Base-by-base conservation (phyloP, 75 land plant species). In the Larix kaempferi region DNA sequence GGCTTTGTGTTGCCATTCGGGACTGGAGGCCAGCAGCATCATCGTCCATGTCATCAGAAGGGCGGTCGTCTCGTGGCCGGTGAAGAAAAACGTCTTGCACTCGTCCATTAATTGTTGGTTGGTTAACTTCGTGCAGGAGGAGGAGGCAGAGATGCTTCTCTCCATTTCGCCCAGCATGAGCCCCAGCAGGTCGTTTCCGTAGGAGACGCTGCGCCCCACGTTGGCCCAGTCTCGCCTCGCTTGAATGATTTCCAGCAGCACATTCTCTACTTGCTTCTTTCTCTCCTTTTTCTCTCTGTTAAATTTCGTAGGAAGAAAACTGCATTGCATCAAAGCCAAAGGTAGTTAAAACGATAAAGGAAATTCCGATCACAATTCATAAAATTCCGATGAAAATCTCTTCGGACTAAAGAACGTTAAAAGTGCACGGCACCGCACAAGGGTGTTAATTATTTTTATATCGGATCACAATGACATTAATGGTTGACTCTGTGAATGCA, bases 71-170 rank as follows among this genome's bases (percentile, higher is more conserved):
- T 95, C 99, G 54, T 98, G 99, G 3, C 99, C 99, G 21, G 95
- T 89, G 71, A 98, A 94, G 83, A 89, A 98, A 84, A 98, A 88
- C 26, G 98, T 95, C 83, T 92, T 94, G 87, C 94, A 94, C 61
- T 92, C 92, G 65, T 96, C 99, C 85, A 96, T 91, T 10, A 96
- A 76, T 58, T 86, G 58, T 75, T 90, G 85, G 13, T 71, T 86
- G 65, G 59, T 82, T n/a, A 84, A 52, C 59, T 17, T 17, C 19
- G 1, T 17, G 1, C 1, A 29, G 1, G 33, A 29, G 1, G 59
- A 57, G 19, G 13, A 12, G 29, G 59, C 61, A 21, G 74, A n/a
- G n/a, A n/a, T n/a, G n/a, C n/a, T 66, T 3, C 79, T 82, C 27
- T 59, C 61, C 3, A 23, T 60, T 56, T 78, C 76, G 11, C 87